phyloP scores from a whole-genome alignment of 2,329 filamentous ascomycete species.

The Colletotrichum sidae region DNA sequence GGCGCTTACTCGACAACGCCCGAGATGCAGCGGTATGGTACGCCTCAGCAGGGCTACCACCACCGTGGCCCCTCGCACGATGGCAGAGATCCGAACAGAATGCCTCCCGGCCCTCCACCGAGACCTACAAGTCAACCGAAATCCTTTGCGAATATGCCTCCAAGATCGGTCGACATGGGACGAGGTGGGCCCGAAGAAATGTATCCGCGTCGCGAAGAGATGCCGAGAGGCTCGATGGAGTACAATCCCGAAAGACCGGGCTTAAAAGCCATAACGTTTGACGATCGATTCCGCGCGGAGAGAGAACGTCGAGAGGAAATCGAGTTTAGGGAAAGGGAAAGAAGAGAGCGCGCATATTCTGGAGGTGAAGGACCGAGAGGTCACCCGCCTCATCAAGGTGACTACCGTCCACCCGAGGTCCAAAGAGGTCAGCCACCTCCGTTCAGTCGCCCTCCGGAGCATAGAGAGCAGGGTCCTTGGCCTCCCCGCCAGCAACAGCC shows the following conservation, averaged over 20 bases:
- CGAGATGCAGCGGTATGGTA: conserved; percentile 69
- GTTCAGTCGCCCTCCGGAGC: conserved; percentile 58
- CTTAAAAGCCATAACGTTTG: conserved; percentile 58
- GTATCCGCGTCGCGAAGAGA: conserved; percentile 64
- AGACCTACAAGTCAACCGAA: conserved; percentile 66
- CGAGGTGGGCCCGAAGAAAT: conserved; percentile 54
- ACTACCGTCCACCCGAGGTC: conserved; percentile 56
- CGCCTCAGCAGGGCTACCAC: conserved; percentile 64
- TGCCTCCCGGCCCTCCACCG: conserved; percentile 52
- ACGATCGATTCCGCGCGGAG: conserved; percentile 65
- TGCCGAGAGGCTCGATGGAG: conserved; percentile 51
- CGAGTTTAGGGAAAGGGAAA: conserved; percentile 57
- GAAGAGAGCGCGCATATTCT: conserved; percentile 61
- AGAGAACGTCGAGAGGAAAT: conserved; percentile 59
- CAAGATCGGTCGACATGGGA: conserved; percentile 60
- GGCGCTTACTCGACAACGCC: conserved; percentile 66
- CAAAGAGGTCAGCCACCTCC: conserved; percentile 48
- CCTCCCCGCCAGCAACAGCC: conserved; percentile 44
- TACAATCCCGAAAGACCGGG: conserved; percentile 65
- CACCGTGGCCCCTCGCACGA: conserved; percentile 64
- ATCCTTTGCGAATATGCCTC: conserved; percentile 56
- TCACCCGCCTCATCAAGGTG: conserved; percentile 57
- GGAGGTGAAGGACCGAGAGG: conserved; percentile 59
- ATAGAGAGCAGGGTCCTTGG: conserved; percentile 48
- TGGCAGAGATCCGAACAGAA: conserved; percentile 51